phyloP scores from a whole-genome alignment of 352 stramenopile genomes.

The Pythium insidiosum region DNA sequence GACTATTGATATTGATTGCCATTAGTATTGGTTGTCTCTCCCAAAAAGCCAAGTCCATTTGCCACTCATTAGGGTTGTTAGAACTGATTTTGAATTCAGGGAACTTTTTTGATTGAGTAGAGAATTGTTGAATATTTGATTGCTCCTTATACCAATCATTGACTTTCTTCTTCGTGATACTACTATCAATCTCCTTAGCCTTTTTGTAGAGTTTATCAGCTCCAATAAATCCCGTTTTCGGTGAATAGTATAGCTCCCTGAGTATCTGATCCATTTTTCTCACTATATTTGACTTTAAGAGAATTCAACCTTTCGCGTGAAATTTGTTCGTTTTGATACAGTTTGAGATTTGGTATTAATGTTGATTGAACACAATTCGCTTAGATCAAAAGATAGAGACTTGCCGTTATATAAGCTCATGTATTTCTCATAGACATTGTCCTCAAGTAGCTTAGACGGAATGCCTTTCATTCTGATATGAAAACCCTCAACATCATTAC shows the following conservation, averaged over 20 bases:
- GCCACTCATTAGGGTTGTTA: slow-evolving; percentile 16
- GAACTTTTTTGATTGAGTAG: slow-evolving; percentile 6
- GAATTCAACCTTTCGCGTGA: too few relatives aligned
- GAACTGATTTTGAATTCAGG: slow-evolving; percentile 12
- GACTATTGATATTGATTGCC: slow-evolving; percentile 28
- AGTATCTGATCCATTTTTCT: too few relatives aligned
- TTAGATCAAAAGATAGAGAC: too few relatives aligned
- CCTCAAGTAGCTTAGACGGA: too few relatives aligned
- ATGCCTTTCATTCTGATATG: too few relatives aligned
- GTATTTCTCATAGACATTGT: too few relatives aligned
- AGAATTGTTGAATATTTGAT: slow-evolving; percentile 15
- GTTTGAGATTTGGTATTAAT: too few relatives aligned
- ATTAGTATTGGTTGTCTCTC: slow-evolving; percentile 15
- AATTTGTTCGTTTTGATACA: too few relatives aligned
- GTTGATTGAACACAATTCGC: too few relatives aligned
- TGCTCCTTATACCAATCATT: slow-evolving; percentile 14
- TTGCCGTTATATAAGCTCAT: too few relatives aligned
- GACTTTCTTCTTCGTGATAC: slow-evolving; percentile 14
- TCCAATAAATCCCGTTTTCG: slow-evolving; percentile 16
- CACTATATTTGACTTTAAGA: too few relatives aligned
- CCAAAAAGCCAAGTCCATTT: slow-evolving; percentile 23
- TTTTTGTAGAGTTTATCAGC: slow-evolving; percentile 17
- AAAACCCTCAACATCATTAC: too few relatives aligned
- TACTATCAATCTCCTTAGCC: slow-evolving; percentile 8
- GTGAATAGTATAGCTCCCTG: slow-evolving; percentile 15